Conservation (phyloP, 1,284 basidiomycete genomes). For the Salmacisia buchloeana region DNA sequence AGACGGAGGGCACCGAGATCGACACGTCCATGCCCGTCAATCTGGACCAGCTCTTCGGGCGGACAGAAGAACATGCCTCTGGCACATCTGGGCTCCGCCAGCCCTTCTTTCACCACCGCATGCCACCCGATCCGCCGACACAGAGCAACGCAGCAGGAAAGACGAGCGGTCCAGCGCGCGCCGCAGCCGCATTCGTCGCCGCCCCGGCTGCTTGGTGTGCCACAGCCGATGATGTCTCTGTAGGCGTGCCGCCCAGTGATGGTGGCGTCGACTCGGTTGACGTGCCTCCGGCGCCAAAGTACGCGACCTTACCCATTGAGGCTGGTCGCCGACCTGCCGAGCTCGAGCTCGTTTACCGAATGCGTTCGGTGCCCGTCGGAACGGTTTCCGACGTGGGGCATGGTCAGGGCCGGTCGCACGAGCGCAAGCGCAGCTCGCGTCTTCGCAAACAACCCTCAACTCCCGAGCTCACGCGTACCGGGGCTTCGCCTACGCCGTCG, state of each 20-base stretch:
- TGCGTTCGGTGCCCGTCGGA: constrained; percentile 1
- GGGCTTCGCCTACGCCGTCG: not conserved
- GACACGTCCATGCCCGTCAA: not conserved
- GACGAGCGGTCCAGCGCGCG: not conserved
- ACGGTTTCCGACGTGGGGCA: not conserved
- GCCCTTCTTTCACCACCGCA: constrained; percentile 16
- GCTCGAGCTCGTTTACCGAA: constrained; percentile 2
- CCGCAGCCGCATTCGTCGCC: not conserved
- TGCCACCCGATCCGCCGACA: constrained; percentile 11
- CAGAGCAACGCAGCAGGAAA: not conserved
- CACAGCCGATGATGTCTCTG: not conserved
- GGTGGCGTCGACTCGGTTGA: not conserved
- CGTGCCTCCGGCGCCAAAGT: not conserved
- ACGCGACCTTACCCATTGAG: constrained; percentile 2
- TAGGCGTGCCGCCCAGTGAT: no score
- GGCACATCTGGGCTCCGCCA: not conserved
- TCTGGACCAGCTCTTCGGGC: not conserved
- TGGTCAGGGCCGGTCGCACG: not conserved
- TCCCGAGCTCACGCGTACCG: not conserved
- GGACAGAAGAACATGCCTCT: not conserved
- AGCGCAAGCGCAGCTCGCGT: not conserved
- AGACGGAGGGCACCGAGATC: not conserved
- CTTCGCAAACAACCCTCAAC: not conserved
- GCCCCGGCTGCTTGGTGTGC: constrained; percentile 3
- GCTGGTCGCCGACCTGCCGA: not conserved